phyloP scores from a whole-genome alignment of 1,284 basidiomycete species.

The Naganishia liquefaciens region DNA sequence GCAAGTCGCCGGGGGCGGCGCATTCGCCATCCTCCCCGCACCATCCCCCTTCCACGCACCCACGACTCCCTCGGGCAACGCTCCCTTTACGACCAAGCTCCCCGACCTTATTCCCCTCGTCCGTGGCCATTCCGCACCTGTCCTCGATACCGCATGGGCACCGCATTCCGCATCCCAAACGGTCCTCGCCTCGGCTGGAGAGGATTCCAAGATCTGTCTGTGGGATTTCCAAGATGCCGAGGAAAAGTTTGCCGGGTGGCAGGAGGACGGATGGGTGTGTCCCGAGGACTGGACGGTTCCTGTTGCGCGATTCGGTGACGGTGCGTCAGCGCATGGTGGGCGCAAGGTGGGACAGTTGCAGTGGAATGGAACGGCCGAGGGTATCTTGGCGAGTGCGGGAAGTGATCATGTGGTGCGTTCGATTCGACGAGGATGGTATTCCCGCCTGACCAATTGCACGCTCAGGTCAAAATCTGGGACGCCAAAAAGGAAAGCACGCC shows the following conservation, averaged over 20 bases:
- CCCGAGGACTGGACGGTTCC: slow-evolving; percentile 31
- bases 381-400: slow-evolving; percentile 82
- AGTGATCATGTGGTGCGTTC: slow-evolving; percentile 70
- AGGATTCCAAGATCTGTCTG: slow-evolving; percentile 88
- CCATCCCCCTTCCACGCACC: slow-evolving; percentile 68
- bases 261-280: slow-evolving; percentile 69
- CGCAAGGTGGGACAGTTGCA: slow-evolving; percentile 90
- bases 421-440: background rate
- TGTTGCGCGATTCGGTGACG: slow-evolving; percentile 39
- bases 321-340: slow-evolving; percentile 52
- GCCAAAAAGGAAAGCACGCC: slow-evolving; percentile 67
- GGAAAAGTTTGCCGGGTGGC: slow-evolving; percentile 76
- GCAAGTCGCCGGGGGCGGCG: slow-evolving; percentile 93
- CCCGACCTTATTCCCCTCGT: slow-evolving; percentile 92
- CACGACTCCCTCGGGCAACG: slow-evolving; percentile 32
- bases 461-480: slow-evolving; percentile 80
- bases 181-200: slow-evolving; percentile 83
- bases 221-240: slow-evolving; percentile 73
- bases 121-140: slow-evolving; percentile 64
- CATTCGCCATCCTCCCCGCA: slow-evolving; percentile 86
- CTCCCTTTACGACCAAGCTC: slow-evolving; percentile 68
- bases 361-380: slow-evolving; percentile 88
- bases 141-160: slow-evolving; percentile 95
- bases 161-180: slow-evolving; percentile 77
- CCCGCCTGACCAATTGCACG: too few relatives aligned